Base-by-base conservation (phyloP, 2,329 filamentous ascomycete genomes). In the Alternaria gansuensis region DNA sequence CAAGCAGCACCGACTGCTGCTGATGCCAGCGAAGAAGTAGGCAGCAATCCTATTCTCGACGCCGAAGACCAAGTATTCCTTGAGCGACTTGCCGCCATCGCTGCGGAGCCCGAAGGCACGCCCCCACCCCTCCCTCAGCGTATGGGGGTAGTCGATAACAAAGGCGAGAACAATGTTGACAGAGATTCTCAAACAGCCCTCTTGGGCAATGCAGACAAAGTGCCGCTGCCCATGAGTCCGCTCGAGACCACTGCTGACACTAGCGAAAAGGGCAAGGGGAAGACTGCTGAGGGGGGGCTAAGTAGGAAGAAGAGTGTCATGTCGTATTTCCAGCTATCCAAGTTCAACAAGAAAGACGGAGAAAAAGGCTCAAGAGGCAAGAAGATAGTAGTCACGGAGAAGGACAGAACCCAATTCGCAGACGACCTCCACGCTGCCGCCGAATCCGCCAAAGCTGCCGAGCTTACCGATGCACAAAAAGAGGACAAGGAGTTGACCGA, bases 401-500 rank as follows among this genome's bases (percentile, higher is more conserved):
- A 75, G 48, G 73, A 75, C 36, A 73, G 77, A 41, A 65, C 71
- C n/a, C 66, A 74, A 39, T 71, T 76, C 1, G 75, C 75, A 34
- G 65, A 75, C 31, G 66, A 73, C 33, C 69, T 79, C 3, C 71
- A 68, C 11, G 59, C 73, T 5, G 76, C 75, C 6, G 76, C 75
- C 11, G 68, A 73, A 36, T 65, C 69, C 4, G 64, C 76, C 24
- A 78, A 75, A 58, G 54, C 67, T 3, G 65, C 71, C 17, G 72
- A 77, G 21, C 62, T 73, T 17, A 71, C 78, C 48, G 78, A 79
- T 54, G 73, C 69, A 28, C 75, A 84, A 59, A 82, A 85, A 67
- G 88, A 92, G 71, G 82, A 88, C 61, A 82, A 87, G 54, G 95
- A 97, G 68, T 86, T 98, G 59, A 87, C 86, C 37, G 84, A 86